Conservation (phyloP, 768 basidiomycete species). For the Leccinellum albellum region DNA sequence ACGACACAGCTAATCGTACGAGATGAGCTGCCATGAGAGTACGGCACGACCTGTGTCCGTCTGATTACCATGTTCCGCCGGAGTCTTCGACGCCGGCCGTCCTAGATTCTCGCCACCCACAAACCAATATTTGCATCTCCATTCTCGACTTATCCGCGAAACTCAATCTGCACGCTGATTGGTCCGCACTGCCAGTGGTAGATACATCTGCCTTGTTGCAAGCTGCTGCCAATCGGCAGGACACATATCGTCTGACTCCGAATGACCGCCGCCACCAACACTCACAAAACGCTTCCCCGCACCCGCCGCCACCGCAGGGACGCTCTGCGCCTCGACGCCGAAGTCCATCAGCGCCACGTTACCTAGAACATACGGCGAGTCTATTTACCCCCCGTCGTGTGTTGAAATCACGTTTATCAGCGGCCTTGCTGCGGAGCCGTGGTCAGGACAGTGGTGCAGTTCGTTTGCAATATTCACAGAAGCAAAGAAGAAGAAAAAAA, state of each 20-base stretch:
- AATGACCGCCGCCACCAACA: slow-evolving; percentile 6
- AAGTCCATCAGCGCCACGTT: slow-evolving; percentile 6
- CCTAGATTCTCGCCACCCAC: not conserved
- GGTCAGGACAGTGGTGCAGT: not conserved
- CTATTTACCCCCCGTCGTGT: slow-evolving; percentile 4
- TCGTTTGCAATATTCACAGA: not conserved
- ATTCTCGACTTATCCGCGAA: not conserved
- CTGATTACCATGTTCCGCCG: not conserved
- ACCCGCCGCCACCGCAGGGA: slow-evolving; percentile 26
- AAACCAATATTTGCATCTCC: not conserved
- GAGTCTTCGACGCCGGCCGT: not conserved
- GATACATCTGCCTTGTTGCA: not conserved
- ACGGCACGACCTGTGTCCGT: not conserved
- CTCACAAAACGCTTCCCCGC: slow-evolving; percentile 11
- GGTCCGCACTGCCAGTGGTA: not conserved
- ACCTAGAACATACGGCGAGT: slow-evolving; percentile 8
- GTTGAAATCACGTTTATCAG: slow-evolving; percentile 2
- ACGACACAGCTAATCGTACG: not conserved
- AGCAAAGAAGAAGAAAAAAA: not conserved
- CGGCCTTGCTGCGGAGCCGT: not conserved
- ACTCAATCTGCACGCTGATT: not conserved
- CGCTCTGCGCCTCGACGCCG: not conserved
- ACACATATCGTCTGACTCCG: not conserved
- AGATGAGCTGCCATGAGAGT: not conserved
- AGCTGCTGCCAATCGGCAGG: not conserved